Percentiles rank a stretch among this genome's conserved stretches.
These are phyloP conservation scores for Serendipita sp. DNA, from an alignment of 768 basidiomycete genomes.

Conservation along the genomic window DNA sequence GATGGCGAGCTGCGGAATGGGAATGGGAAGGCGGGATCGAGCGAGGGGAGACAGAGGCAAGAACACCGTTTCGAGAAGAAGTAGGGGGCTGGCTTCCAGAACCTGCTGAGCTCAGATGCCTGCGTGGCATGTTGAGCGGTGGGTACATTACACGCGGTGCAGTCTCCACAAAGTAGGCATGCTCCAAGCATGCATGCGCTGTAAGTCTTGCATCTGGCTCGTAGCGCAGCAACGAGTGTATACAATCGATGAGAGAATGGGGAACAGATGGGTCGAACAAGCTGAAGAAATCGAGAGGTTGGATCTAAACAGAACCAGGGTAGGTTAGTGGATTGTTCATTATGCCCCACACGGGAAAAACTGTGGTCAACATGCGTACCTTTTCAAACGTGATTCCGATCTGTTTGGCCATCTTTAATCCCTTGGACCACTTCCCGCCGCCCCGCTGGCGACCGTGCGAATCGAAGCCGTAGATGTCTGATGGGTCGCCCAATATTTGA, in stretches of 20 bases:
- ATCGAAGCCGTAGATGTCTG: constrained; percentile 67
- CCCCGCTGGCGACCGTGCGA: constrained; percentile 51
- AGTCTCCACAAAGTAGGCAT: constrained; percentile 78
- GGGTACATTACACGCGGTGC: constrained; percentile 49
- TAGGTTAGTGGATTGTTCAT: constrained; percentile 8
- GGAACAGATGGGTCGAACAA: constrained; percentile 72
- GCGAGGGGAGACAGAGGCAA: constrained; percentile 28
- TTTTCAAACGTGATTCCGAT: constrained; percentile 83
- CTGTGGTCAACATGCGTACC: constrained; percentile 30
- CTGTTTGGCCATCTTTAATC: constrained; percentile 71
- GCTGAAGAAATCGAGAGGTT: constrained; percentile 48
- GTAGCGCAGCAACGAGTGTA: constrained; percentile 80
- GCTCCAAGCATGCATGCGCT: constrained; percentile 71
- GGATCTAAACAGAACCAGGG: constrained; percentile 28
- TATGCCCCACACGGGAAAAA: constrained; percentile 7
- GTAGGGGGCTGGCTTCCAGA: constrained; percentile 15
- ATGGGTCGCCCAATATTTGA: constrained; percentile 86
- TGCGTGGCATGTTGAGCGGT: constrained; percentile 27
- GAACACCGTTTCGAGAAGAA: constrained; percentile 18
- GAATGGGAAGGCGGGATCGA: constrained; percentile 35
- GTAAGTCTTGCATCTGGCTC: constrained; percentile 80
- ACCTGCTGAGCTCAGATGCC: constrained; percentile 9
- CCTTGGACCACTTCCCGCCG: constrained; percentile 76
- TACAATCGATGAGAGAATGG: constrained; percentile 72
- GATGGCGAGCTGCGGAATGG: constrained; percentile 25